phyloP scores from a whole-genome alignment of 2,329 filamentous ascomycete genomes.

The Exophiala sideris region DNA sequence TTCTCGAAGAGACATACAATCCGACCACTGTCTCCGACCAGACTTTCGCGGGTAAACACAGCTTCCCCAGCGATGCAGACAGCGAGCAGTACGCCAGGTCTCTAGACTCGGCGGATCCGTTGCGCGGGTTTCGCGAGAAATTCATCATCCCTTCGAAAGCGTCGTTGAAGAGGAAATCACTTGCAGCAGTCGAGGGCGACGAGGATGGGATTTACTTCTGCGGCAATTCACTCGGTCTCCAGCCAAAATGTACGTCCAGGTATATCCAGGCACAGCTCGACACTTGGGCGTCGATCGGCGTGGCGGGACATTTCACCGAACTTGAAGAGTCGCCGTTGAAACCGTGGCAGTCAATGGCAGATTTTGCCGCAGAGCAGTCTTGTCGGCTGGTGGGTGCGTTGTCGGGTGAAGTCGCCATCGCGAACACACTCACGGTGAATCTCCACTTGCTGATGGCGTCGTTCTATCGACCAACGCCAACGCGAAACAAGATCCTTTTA shows the following conservation, averaged over 20 bases:
- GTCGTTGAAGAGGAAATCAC: conserved; percentile 63
- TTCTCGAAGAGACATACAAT: background rate
- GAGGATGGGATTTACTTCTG: conserved; percentile 67
- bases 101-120: conserved; percentile 59
- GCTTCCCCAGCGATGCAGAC: conserved; percentile 29
- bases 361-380: conserved; percentile 65
- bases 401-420: conserved; percentile 72
- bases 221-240: conserved; percentile 83
- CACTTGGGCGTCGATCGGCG: conserved; percentile 79
- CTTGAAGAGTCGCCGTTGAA: conserved; percentile 65
- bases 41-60: background rate
- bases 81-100: conserved; percentile 41
- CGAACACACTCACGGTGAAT: conserved; percentile 82
- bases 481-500: conserved; percentile 72
- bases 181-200: conserved; percentile 40
- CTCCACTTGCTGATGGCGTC: conserved; percentile 77
- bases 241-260: conserved; percentile 65
- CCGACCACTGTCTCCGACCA: background rate
- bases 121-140: conserved; percentile 61
- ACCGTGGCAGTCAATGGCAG: conserved; percentile 76
- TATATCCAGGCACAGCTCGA: conserved; percentile 71
- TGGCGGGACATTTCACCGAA: conserved; percentile 74
- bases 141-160: conserved; percentile 74
- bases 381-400: conserved; percentile 71
- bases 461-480: conserved; percentile 69